phyloP scores from a whole-genome alignment of 1,284 basidiomycete genomes.

The Ustilago lituana region DNA sequence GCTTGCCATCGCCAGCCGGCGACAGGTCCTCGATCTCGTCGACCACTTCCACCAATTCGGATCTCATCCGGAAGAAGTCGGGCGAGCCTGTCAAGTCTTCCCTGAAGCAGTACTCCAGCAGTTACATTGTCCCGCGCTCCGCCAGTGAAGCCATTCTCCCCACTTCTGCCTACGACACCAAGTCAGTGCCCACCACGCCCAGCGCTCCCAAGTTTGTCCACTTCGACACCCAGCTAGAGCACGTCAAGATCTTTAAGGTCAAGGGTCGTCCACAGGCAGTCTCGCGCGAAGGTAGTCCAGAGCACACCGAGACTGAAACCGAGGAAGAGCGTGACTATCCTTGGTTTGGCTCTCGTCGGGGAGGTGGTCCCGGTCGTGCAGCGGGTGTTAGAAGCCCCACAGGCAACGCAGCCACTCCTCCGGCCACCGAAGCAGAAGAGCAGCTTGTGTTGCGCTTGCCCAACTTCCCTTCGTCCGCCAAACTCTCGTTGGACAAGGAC shows the following conservation, averaged over 20 bases:
- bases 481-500: constrained; percentile 68
- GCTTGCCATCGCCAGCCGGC: constrained; percentile 51
- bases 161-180: constrained; percentile 44
- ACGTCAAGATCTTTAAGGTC: constrained; percentile 88
- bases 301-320: constrained; percentile 82
- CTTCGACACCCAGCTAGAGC: constrained; percentile 88
- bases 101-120: constrained; percentile 75
- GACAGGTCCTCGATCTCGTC: constrained; percentile 41
- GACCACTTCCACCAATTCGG: constrained; percentile 36
- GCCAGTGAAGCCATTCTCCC: constrained; percentile 69
- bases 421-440: constrained; percentile 46
- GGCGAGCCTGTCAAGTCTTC: constrained; percentile 91
- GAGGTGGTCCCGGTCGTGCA: constrained; percentile 21
- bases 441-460: constrained; percentile 70
- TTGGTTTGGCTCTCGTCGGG: constrained; percentile 46
- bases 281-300: constrained; percentile 87
- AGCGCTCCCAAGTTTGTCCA: constrained; percentile 81
- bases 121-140: constrained; percentile 53
- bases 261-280: constrained; percentile 94
- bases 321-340: constrained; percentile 70
- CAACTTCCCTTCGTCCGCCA: constrained; percentile 71
- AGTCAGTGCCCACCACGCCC: constrained; percentile 72
- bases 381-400: constrained; percentile 26
- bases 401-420: constrained; percentile 27
- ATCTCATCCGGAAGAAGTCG: constrained; percentile 83